phyloP scores from a whole-genome alignment of 75 land plant genomes.

The Larix kaempferi region DNA sequence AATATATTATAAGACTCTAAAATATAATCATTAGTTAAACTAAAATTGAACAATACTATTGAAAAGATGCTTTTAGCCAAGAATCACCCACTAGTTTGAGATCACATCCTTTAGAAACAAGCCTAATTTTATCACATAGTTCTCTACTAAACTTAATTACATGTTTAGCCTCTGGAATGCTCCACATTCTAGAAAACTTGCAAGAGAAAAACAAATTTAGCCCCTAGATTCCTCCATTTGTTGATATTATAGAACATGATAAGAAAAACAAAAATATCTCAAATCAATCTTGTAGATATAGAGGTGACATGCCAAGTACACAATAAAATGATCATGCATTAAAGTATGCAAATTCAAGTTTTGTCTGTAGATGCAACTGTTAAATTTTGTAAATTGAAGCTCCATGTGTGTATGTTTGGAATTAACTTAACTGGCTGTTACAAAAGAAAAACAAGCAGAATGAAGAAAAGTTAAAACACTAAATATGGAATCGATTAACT shows the following conservation, averaged over 20 bases:
- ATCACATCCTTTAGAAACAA: conserved; percentile 32
- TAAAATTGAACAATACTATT: background rate
- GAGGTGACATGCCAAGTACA: background rate
- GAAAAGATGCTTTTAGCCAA: background rate
- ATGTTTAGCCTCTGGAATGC: conserved; percentile 32
- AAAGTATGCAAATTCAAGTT: background rate
- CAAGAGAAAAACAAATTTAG: background rate
- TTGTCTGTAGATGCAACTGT: too few relatives aligned
- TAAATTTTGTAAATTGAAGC: too few relatives aligned
- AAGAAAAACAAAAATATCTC: background rate
- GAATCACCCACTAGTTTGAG: conserved; percentile 26
- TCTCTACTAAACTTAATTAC: conserved; percentile 10
- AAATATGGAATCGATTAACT: background rate
- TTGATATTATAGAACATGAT: background rate
- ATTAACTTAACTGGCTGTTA: background rate
- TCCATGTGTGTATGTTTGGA: background rate
- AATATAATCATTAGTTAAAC: background rate
- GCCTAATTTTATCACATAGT: conserved; percentile 19
- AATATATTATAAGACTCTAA: background rate
- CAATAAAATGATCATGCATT: background rate
- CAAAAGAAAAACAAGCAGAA: background rate
- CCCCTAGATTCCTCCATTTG: background rate
- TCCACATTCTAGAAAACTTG: conserved; percentile 41
- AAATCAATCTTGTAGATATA: background rate
- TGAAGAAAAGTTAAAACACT: too few relatives aligned